phyloP scores from a whole-genome alignment of 2,329 filamentous ascomycete species.

The Acephala macrosclerotiorum region DNA sequence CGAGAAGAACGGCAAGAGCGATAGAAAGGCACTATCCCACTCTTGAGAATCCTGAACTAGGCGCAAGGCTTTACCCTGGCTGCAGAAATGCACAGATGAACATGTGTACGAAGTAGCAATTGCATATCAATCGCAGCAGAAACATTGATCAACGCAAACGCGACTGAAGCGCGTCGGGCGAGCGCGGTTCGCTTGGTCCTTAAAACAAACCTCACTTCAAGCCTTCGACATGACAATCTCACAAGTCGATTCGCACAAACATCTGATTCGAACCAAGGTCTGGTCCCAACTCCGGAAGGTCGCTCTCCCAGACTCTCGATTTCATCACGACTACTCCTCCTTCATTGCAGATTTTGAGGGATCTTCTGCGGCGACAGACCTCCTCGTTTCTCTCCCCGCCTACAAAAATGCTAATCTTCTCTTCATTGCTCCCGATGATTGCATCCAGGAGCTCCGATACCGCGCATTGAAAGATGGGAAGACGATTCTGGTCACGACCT shows the following conservation, averaged over 20 bases:
- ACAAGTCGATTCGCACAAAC: slow-evolving; percentile 14
- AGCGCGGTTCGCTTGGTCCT: not conserved
- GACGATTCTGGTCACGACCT: slow-evolving; percentile 50
- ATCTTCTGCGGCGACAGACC: slow-evolving; percentile 45
- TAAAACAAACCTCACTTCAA: slow-evolving; percentile 2
- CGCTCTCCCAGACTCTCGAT: slow-evolving; percentile 52
- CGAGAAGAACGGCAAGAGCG: slow-evolving; percentile 5
- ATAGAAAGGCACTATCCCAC: slow-evolving; percentile 2
- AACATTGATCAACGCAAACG: not conserved
- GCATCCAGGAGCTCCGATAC: slow-evolving; percentile 50
- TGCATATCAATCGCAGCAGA: not conserved
- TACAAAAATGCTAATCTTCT: slow-evolving; percentile 45
- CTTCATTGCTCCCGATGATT: slow-evolving; percentile 53
- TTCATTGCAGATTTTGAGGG: slow-evolving; percentile 52
- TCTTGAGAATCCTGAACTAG: not conserved
- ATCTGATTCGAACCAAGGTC: slow-evolving; percentile 35
- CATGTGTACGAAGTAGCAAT: not conserved
- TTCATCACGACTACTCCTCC: slow-evolving; percentile 51
- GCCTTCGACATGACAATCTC: not conserved
- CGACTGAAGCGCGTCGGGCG: not conserved
- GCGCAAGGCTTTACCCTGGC: not conserved
- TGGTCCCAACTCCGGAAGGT: slow-evolving; percentile 48
- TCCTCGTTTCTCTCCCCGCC: slow-evolving; percentile 43
- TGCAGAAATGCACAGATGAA: not conserved
- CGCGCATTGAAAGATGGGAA: slow-evolving; percentile 50